phyloP scores from a whole-genome alignment of 306 rosid genomes.

The Abrus pulchellus region DNA sequence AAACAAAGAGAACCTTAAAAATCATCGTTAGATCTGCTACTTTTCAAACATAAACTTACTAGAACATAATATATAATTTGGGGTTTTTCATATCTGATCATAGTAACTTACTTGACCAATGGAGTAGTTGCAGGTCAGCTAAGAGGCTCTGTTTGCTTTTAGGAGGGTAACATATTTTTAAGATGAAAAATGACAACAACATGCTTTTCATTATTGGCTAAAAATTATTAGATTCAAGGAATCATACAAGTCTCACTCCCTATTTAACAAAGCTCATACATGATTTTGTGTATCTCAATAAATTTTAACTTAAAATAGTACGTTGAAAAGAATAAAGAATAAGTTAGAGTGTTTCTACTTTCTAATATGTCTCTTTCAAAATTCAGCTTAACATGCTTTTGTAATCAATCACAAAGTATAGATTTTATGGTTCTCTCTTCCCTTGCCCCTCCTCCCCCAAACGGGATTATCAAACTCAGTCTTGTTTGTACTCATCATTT shows the following conservation, averaged over 20 bases:
- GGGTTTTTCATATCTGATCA: constrained; percentile 10
- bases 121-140: not conserved
- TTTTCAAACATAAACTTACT: not conserved
- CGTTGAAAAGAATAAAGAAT: too few species aligned
- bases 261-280: too few species aligned
- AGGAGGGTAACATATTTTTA: not conserved
- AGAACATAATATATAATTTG: not conserved
- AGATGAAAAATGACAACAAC: not conserved
- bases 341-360: too few species aligned
- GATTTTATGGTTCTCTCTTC: not conserved
- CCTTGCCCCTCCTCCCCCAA: too few species aligned
- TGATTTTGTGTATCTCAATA: too few species aligned
- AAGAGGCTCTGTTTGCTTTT: not conserved
- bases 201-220: too few species aligned
- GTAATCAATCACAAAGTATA: not conserved
- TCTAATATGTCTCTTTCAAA: not conserved
- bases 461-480: constrained; percentile 21
- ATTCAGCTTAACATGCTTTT: not conserved
- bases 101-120: not conserved
- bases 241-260: too few species aligned
- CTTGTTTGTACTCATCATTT: not conserved
- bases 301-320: too few species aligned
- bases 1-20: constrained; percentile 25
- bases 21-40: not conserved
- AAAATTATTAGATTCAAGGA: too few species aligned